phyloP scores from a whole-genome alignment of 176 grass and related monocot genomes.

The Triticum urartu region DNA sequence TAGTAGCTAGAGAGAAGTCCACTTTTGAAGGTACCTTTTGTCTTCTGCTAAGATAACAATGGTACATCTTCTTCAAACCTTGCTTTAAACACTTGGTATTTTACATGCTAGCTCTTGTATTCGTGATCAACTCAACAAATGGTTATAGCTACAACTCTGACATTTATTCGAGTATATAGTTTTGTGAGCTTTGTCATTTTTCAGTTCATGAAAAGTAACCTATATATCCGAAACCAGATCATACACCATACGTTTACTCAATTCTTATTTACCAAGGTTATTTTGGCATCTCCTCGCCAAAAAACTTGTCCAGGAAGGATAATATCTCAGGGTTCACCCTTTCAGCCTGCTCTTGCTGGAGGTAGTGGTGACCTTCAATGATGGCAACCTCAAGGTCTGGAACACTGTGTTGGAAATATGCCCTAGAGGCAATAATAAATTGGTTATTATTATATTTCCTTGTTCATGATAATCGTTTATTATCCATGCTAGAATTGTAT shows the following conservation, averaged over 20 bases:
- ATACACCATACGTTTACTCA: background rate
- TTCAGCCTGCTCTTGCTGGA: constrained; percentile 62
- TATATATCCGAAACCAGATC: background rate
- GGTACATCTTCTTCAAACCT: background rate
- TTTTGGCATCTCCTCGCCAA: too few relatives aligned
- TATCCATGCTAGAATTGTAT: too few relatives aligned
- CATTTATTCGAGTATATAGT: constrained; percentile 11
- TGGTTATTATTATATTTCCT: too few relatives aligned
- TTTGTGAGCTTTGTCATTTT: background rate
- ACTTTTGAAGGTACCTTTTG: too few relatives aligned
- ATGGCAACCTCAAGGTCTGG: constrained; percentile 38
- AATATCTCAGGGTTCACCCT: constrained; percentile 51
- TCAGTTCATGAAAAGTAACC: background rate
- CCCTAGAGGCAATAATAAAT: too few relatives aligned
- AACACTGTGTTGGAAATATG: too few relatives aligned
- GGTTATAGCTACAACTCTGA: background rate
- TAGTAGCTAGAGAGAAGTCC: too few relatives aligned
- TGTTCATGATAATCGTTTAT: too few relatives aligned
- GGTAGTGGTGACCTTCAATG: constrained; percentile 55
- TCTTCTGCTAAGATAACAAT: background rate
- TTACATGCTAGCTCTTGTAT: too few relatives aligned
- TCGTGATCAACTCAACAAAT: too few relatives aligned
- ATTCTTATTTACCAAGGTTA: background rate
- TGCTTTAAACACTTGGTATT: too few relatives aligned
- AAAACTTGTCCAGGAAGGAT: constrained; percentile 38